Conservation (phyloP, 192 early-diverging fungal genomes). For the Podila minutissima region DNA sequence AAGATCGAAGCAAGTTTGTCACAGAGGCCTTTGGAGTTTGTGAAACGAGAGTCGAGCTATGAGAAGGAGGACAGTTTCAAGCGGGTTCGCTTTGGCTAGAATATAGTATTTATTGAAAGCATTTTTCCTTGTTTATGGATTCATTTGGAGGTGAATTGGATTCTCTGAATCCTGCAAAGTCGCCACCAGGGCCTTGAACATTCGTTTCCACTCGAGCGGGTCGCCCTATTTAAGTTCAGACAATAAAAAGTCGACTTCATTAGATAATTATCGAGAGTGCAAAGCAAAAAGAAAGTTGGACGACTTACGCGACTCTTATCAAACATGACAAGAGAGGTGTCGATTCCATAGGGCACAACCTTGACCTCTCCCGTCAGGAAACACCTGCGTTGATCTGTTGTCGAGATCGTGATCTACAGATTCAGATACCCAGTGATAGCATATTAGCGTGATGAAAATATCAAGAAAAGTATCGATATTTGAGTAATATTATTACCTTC, state of each 20-base stretch:
- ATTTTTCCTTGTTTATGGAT: constrained; percentile 9
- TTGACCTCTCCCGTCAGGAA: constrained; percentile 68
- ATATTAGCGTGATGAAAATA: neutral
- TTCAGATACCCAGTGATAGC: neutral
- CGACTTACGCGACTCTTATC: constrained; percentile 66
- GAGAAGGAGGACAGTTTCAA: no score
- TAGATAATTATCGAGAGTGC: neutral
- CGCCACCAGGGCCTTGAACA: constrained; percentile 48
- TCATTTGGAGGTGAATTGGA: constrained; percentile 43
- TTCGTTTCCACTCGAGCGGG: constrained; percentile 51
- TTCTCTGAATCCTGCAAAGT: constrained; percentile 30
- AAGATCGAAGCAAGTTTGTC: no score
- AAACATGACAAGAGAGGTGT: constrained; percentile 65
- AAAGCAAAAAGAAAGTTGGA: neutral
- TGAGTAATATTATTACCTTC: constrained; percentile 19
- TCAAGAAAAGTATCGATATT: neutral
- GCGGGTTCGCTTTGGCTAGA: no score
- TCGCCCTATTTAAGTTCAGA: constrained; percentile 26
- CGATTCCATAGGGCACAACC: constrained; percentile 57
- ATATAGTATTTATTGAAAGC: no score
- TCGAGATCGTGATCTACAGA: constrained; percentile 65
- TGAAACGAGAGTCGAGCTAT: no score
- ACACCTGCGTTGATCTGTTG: constrained; percentile 73
- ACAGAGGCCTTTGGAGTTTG: no score
- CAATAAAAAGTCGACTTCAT: neutral